Evolutionary conservation across 192 early-diverging fungal genomes (phyloP), one percentile per base, ranked within the genome.

Genomic region (Podila minutissima): DNA sequence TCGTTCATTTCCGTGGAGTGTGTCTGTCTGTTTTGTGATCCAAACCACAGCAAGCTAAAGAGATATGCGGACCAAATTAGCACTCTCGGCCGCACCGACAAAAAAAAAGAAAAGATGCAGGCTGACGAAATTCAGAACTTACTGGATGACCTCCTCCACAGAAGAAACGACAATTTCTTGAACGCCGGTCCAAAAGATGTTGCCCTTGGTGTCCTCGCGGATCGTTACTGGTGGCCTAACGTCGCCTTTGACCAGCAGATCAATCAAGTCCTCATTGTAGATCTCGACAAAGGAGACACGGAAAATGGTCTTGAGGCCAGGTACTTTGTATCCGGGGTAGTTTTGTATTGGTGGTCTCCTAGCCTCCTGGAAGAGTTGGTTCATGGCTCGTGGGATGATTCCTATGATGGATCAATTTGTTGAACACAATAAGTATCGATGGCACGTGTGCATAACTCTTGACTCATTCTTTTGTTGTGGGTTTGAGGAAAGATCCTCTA

Each of bases 1-100:
- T 93, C 94, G 84, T 99, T 99, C 97, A 99, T 98, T 51, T 97
- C 94, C 29, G 98, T 99, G n/a, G 96, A 89, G 33, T 95, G 93
- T 1, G 97, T 98, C 59, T 94, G 93, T 59, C 98, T 88, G 51
- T 92, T 91, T 59, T 87, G 86, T 15, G 93, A 92, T 41, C 95
- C 97, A 66, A 64, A 79, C 70, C 88, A 86, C 15, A 87, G 76
- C 17, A 96, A 86, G 64, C 91, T 75, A 10, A 78, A 87, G 58
- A 26, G 38, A 46, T 46, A 17, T 3, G 15, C 15, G 15, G 13
- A 46, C 13, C n/a, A 50, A 5, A 50, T 8, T 51, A 17, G 3
- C 33, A 5, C 37, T 15, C n/a, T 24, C 37, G 33, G 33, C 0
- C 29, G 29, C 5, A 48, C 38, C 7, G 57, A n/a, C 19, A 69